A percentile compares a stretch with the other conserved stretches of the same genome.
These are phyloP conservation scores for Gossypium longicalyx DNA, from an alignment of 345 rosid genomes.

Conservation along the genomic window DNA sequence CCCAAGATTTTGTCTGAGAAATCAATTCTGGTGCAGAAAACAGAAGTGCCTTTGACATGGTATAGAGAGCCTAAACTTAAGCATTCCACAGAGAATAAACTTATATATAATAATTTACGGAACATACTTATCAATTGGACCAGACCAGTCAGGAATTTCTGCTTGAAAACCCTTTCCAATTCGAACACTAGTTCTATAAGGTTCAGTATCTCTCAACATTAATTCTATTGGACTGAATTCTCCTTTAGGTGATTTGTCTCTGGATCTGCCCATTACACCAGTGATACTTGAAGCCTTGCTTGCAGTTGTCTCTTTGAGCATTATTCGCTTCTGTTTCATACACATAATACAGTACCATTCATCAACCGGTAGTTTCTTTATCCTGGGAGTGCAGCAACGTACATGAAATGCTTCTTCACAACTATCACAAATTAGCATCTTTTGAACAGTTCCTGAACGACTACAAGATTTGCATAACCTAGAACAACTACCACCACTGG, in stretches of 20 bases:
- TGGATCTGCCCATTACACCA: conserved; percentile 32
- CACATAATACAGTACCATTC: conserved; percentile 86
- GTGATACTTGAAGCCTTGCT: conserved; percentile 35
- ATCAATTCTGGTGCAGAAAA: neutral
- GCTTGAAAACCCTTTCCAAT: conserved; percentile 92
- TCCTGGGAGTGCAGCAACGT: conserved; percentile 57
- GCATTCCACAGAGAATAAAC: neutral
- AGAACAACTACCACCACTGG: conserved; percentile 30
- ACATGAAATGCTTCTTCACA: conserved; percentile 86
- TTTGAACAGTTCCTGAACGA: conserved; percentile 32
- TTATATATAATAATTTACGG: neutral
- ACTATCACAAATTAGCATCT: conserved; percentile 80
- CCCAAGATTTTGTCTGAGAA: neutral
- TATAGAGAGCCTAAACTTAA: neutral
- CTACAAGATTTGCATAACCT: conserved; percentile 65
- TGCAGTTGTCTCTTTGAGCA: conserved; percentile 27
- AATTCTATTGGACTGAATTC: conserved; percentile 34
- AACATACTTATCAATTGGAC: conserved; percentile 58
- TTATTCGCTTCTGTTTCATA: conserved; percentile 43
- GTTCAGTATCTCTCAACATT: conserved; percentile 53
- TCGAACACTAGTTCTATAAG: conserved; percentile 46
- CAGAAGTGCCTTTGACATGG: neutral
- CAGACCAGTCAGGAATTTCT: conserved; percentile 78
- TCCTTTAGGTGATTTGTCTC: conserved; percentile 27
- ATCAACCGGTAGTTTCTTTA: conserved; percentile 47